Evolutionary conservation across 805 yeast species (phyloP).

Genomic region (Cephaloascus albidus): DNA sequence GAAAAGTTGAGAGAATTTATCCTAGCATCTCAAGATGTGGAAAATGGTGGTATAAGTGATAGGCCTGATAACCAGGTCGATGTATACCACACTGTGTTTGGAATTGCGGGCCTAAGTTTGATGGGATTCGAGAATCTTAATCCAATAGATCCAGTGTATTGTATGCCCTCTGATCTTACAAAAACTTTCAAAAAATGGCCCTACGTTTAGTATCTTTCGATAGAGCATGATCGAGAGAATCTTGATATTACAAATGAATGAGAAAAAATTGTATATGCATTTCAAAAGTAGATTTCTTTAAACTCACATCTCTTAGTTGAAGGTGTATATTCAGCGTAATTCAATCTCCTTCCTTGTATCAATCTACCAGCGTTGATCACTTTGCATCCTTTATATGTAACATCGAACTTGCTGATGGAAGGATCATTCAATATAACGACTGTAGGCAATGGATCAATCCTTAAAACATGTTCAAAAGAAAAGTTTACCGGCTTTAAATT

Average conservation of each 20-base stretch:
- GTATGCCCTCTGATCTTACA: constrained; percentile 57
- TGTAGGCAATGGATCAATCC: constrained; percentile 74
- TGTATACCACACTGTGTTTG: constrained; percentile 88
- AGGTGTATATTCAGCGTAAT: constrained; percentile 70
- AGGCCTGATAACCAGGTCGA: constrained; percentile 87
- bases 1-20: constrained; percentile 58
- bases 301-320: constrained; percentile 40
- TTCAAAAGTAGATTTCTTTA: constrained; percentile 30
- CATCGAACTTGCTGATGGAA: constrained; percentile 60
- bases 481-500: constrained; percentile 56
- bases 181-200: constrained; percentile 20
- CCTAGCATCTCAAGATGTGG: constrained; percentile 64
- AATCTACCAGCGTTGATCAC: constrained; percentile 66
- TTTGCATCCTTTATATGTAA: constrained; percentile 75
- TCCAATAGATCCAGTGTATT: constrained; percentile 78
- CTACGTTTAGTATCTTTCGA: no score
- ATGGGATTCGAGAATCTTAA: constrained; percentile 52
- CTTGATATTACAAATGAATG: no score
- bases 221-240: no score
- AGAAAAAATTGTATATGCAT: no score
- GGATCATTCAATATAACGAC: constrained; percentile 57
- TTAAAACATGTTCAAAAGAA: constrained; percentile 59
- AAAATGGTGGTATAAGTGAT: constrained; percentile 86
- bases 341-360: constrained; percentile 32
- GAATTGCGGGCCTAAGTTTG: constrained; percentile 78